Evolutionary conservation across 2,329 filamentous ascomycete genomes (phyloP), one percentile per base, ranked within the genome.

Genomic region (Neofusicoccum ribis): DNA sequence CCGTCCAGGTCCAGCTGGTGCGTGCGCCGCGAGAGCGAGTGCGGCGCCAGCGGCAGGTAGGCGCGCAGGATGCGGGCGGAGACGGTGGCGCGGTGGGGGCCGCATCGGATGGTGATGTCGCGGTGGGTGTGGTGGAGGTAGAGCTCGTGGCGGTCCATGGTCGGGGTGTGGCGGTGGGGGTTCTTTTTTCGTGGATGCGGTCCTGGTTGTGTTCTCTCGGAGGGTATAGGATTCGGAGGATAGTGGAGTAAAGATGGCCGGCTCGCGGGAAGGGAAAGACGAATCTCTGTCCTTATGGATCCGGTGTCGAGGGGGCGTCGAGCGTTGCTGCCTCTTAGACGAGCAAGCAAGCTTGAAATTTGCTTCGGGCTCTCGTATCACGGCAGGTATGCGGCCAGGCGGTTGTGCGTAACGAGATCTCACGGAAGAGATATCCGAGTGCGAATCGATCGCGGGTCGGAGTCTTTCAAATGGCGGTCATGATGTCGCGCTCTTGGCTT

Each of bases 1-100:
- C 23, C 49, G 62, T 47, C 41, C 5, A 64, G 39, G 50, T 64
- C 62, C 31, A 64, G 50, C n/a, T 49, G 43, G 41, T 64, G 34
- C 41, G 17, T 23, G 9, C 43, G 62, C 2, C 62, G 50, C 27
- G 20, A 41, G 51, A 56, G 49, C 7, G 49, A 36, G 27, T 3
- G 23, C 7, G 23, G 49, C 27, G 7, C 14, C 17, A 11, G 49
- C 49, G 7, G 44, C 51, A 64, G 51, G 31, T 64, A 64, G n/a
- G 62, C 31, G 41, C 51, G 62, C 9, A 64, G 5, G 12, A 46
- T 31, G 41, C 39, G 50, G 15, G 51, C 51, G 41, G 51, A 17
- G 34, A 64, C 11, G n/a, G 51, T 44, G 20, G 51, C 62, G 62
- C 43, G 51, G 39, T 34, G 39, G 5, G 31, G 20, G 20, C 50